These are phyloP conservation scores for Sphagnum contortum DNA, from an alignment of 225 moss, liverwort and hornwort genomes.

Conservation along the genomic window DNA sequence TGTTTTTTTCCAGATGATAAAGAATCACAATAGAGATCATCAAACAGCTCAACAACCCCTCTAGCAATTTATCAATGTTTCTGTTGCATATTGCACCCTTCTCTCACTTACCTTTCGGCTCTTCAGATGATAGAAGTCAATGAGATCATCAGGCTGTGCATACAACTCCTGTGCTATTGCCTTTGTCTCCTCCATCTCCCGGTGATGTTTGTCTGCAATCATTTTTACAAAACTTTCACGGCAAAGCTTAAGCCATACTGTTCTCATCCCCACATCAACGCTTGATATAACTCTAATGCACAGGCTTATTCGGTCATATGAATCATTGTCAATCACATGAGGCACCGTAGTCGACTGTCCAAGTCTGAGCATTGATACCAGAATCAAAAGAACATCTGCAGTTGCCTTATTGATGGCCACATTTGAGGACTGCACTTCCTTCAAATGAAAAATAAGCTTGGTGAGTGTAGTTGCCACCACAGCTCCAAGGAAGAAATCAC, in stretches of 20 bases:
- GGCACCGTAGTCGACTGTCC: slow-evolving; percentile 80
- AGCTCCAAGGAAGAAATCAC: slow-evolving; percentile 92
- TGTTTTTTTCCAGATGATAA: no score
- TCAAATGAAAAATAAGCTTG: slow-evolving; percentile 71
- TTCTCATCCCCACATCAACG: slow-evolving; percentile 74
- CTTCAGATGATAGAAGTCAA: slow-evolving; percentile 95
- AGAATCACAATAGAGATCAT: background rate
- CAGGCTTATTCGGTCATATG: slow-evolving; percentile 74
- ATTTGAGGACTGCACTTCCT: slow-evolving; percentile 51
- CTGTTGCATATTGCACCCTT: background rate
- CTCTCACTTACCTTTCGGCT: slow-evolving; percentile 60
- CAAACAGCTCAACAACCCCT: background rate
- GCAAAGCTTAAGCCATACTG: slow-evolving; percentile 88
- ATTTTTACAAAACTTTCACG: slow-evolving; percentile 89
- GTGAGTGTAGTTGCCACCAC: slow-evolving; percentile 81
- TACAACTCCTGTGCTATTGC: slow-evolving; percentile 75
- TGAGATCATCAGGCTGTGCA: slow-evolving; percentile 97
- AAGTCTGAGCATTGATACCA: slow-evolving; percentile 83
- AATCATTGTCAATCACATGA: slow-evolving; percentile 86
- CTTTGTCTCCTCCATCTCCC: slow-evolving; percentile 83
- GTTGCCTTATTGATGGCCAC: slow-evolving; percentile 57
- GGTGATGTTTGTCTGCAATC: slow-evolving; percentile 87
- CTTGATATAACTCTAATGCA: slow-evolving; percentile 79
- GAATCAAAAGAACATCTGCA: slow-evolving; percentile 65
- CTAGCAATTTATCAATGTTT: background rate